These are phyloP conservation scores for Pelargonium australe DNA, from an alignment of 441 rosid species.

Conservation along the genomic window DNA sequence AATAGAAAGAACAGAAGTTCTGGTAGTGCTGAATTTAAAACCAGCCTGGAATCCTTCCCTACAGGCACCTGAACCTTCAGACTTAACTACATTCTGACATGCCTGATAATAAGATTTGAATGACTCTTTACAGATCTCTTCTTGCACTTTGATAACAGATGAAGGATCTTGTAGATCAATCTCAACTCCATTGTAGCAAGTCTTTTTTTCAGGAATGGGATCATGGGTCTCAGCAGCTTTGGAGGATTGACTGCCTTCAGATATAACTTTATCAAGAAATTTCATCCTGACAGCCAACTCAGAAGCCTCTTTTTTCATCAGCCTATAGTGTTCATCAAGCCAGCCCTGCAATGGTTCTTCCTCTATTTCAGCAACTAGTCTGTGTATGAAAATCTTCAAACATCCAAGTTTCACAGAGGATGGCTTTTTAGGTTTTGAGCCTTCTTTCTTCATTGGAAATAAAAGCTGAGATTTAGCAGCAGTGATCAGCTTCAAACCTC, in stretches of 20 bases:
- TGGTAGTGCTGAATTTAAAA: constrained; percentile 66
- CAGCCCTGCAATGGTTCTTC: constrained; percentile 99
- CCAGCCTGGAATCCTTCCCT: constrained; percentile 87
- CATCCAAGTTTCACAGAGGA: constrained; percentile 65
- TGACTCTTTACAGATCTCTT: constrained; percentile 61
- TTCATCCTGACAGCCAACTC: constrained; percentile 93
- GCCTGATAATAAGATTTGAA: constrained; percentile 85
- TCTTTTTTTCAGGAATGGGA: constrained; percentile 41
- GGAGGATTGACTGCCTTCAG: constrained; percentile 37
- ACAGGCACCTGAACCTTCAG: constrained; percentile 90
- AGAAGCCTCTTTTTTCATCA: constrained; percentile 79
- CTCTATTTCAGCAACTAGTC: constrained; percentile 83
- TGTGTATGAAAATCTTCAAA: constrained; percentile 69
- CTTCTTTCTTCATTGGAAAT: constrained; percentile 56
- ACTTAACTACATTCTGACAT: constrained; percentile 64
- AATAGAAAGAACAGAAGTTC: constrained; percentile 77
- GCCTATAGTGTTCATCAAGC: constrained; percentile 94
- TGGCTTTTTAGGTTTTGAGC: constrained; percentile 64
- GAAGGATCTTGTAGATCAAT: constrained; percentile 58
- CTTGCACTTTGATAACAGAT: constrained; percentile 55
- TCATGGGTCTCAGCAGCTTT: constrained; percentile 56
- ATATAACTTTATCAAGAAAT: constrained; percentile 65
- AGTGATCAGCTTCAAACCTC: constrained; percentile 72
- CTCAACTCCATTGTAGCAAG: constrained; percentile 54
- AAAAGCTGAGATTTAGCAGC: constrained; percentile 61